Evolutionary conservation across 2,329 filamentous ascomycete species (phyloP).

Genomic region (Golovinomyces cichoracearum): DNA sequence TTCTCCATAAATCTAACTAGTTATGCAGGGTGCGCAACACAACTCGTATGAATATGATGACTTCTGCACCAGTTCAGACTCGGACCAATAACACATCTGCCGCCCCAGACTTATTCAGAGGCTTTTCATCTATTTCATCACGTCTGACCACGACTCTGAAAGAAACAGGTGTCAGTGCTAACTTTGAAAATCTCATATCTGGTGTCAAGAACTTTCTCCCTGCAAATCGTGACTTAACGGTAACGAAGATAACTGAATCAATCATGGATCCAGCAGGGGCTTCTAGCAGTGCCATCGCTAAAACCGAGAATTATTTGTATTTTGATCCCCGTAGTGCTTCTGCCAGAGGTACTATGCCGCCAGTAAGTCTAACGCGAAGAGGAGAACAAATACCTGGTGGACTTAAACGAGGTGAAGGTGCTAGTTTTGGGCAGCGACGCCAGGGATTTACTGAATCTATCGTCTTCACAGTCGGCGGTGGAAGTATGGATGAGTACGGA

Average conservation of each 20-base stretch:
- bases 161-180: slow-evolving; percentile 58
- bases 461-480: slow-evolving; percentile 85
- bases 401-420: slow-evolving; percentile 37
- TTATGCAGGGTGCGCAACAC: slow-evolving; percentile 50
- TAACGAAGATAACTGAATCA: slow-evolving; percentile 94
- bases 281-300: slow-evolving; percentile 73
- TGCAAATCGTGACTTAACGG: slow-evolving; percentile 75
- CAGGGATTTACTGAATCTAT: slow-evolving; percentile 78
- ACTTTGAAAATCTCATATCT: slow-evolving; percentile 81
- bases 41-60: slow-evolving; percentile 94
- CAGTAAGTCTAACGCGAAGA: slow-evolving; percentile 35
- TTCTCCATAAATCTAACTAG: too few relatives aligned
- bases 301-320: slow-evolving; percentile 90
- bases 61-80: slow-evolving; percentile 42
- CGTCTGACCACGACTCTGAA: slow-evolving; percentile 85
- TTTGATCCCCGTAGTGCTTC: slow-evolving; percentile 89
- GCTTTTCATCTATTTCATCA: slow-evolving; percentile 75
- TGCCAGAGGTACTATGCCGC: slow-evolving; percentile 72
- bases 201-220: slow-evolving; percentile 98
- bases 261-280: slow-evolving; percentile 90
- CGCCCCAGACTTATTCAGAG: slow-evolving; percentile 64
- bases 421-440: slow-evolving; percentile 70
- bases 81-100: slow-evolving; percentile 26
- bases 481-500: slow-evolving; percentile 96
- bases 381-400: slow-evolving; percentile 19